phyloP scores from a whole-genome alignment of 2,329 filamentous ascomycete genomes.

The Calonectria naviculata region DNA sequence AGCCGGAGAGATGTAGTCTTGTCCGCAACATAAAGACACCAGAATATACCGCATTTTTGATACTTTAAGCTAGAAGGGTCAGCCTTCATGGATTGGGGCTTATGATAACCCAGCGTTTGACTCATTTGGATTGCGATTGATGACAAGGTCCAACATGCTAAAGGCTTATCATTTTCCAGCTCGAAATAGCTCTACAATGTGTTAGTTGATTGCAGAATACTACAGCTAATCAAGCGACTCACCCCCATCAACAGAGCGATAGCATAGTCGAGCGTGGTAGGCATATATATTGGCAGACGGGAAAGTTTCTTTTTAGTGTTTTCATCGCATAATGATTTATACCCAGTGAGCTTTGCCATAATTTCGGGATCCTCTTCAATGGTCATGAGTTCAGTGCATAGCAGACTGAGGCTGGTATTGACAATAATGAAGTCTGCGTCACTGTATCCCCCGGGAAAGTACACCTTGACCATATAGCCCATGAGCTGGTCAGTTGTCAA shows the following conservation, averaged over 20 bases:
- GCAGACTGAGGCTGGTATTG: neutral
- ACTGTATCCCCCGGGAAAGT: neutral
- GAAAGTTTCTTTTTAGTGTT: neutral
- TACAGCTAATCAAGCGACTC: neutral
- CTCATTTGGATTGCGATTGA: neutral
- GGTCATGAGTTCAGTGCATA: neutral
- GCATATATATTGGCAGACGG: neutral
- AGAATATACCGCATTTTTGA: constrained; percentile 57
- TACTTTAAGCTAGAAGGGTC: neutral
- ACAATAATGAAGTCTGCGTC: neutral
- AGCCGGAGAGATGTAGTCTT: constrained; percentile 66
- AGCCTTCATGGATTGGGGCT: neutral
- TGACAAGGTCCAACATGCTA: neutral
- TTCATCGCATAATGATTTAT: neutral
- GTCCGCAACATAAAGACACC: constrained; percentile 66
- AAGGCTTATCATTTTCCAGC: neutral
- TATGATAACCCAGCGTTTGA: neutral
- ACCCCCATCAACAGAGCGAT: neutral
- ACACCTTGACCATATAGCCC: neutral
- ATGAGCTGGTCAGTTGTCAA: too few relatives aligned
- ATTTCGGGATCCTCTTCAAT: neutral
- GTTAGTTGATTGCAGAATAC: neutral
- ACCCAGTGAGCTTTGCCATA: too few relatives aligned
- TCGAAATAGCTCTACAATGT: neutral
- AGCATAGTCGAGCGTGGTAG: neutral